phyloP scores from a whole-genome alignment of 352 stramenopile genomes.

The Pythium volutum region DNA sequence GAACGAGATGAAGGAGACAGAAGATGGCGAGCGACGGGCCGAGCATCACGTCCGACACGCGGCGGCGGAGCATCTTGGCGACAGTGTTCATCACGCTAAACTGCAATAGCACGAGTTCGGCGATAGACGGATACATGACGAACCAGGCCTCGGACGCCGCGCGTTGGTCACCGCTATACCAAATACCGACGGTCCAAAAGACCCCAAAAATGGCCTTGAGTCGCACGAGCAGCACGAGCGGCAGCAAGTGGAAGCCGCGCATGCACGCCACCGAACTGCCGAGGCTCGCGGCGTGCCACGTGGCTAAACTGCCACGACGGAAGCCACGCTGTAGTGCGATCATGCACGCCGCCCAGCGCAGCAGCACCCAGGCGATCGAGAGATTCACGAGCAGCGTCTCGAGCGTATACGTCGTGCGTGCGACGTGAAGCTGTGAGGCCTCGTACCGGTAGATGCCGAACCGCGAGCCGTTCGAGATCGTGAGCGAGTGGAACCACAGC shows the following conservation, averaged over 20 bases:
- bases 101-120: constrained; percentile 36
- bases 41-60: constrained; percentile 33
- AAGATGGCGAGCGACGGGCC: constrained; percentile 34
- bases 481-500: constrained; percentile 18
- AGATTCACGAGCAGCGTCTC: constrained; percentile 34
- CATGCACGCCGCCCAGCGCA: constrained; percentile 33
- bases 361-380: constrained; percentile 24
- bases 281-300: constrained; percentile 34
- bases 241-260: constrained; percentile 37
- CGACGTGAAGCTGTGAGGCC: neutral
- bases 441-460: constrained; percentile 24
- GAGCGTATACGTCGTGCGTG: constrained; percentile 29
- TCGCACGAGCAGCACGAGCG: constrained; percentile 33
- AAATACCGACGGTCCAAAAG: constrained; percentile 39
- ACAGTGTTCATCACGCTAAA: constrained; percentile 48
- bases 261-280: constrained; percentile 36
- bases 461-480: constrained; percentile 22
- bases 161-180: constrained; percentile 38
- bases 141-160: constrained; percentile 43
- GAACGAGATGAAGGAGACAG: constrained; percentile 36
- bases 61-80: constrained; percentile 37
- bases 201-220: constrained; percentile 39
- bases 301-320: neutral
- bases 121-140: constrained; percentile 38
- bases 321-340: constrained; percentile 19